Conservation (phyloP, 345 rosid genomes). For the Sonneratia alba region DNA sequence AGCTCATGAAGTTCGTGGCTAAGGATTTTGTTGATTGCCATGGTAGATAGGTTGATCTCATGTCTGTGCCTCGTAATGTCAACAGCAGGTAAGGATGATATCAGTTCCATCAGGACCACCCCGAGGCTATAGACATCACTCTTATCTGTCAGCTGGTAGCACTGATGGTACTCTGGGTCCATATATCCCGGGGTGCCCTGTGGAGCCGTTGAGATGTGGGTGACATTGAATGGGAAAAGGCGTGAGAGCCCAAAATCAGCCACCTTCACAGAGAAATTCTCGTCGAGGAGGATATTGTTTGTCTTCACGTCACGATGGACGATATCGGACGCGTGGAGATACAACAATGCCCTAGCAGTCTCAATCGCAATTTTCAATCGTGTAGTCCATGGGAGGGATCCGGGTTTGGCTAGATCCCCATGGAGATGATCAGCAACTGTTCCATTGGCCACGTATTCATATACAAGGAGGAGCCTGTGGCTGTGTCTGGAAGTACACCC, state of each 20-base stretch:
- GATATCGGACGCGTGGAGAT: conserved; percentile 15
- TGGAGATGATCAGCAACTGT: conserved; percentile 14
- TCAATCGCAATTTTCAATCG: conserved; percentile 12
- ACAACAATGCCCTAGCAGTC: conserved; percentile 9
- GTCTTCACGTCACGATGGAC: conserved; percentile 12
- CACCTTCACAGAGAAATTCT: too few species aligned
- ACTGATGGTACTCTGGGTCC: conserved; percentile 13
- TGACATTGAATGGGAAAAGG: too few species aligned
- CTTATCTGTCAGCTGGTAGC: conserved; percentile 15
- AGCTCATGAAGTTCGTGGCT: conserved; percentile 6
- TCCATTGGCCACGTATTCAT: conserved; percentile 14
- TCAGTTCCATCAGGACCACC: conserved; percentile 9
- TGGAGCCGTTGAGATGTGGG: too few species aligned
- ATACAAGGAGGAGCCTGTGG: conserved; percentile 7
- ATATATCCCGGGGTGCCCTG: conserved; percentile 7
- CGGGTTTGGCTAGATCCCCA: conserved; percentile 1
- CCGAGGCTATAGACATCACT: conserved; percentile 14
- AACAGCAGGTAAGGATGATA: conserved; percentile 7
- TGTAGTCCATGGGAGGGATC: conserved; percentile 5
- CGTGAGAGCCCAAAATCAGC: too few species aligned
- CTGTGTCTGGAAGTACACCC: conserved; percentile 16
- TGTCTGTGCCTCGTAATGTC: conserved; percentile 9
- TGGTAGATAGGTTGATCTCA: conserved; percentile 11
- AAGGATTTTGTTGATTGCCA: conserved; percentile 12
- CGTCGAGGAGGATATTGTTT: too few species aligned